Evolutionary conservation across 768 basidiomycete genomes (phyloP).

Genomic region (Trametopsis cervina): DNA sequence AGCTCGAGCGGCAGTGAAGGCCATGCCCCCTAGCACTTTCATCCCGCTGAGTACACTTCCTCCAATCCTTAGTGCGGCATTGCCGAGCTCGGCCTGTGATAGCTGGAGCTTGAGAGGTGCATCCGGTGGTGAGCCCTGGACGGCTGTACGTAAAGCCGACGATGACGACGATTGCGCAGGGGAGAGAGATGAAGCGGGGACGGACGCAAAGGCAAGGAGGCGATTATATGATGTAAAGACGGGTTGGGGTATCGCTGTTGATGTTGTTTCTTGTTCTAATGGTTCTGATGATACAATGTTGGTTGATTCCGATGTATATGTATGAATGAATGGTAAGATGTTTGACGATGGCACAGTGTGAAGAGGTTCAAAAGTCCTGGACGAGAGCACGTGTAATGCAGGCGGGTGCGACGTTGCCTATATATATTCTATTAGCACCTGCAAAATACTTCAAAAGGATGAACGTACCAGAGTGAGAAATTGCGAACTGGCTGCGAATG

Average conservation of each 20-base stretch:
- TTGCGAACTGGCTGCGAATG: conserved; percentile 38
- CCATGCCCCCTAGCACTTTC: conserved; percentile 56
- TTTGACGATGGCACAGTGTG: conserved; percentile 41
- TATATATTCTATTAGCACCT: neutral
- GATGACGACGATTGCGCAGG: conserved; percentile 12
- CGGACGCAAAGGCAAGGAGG: conserved; percentile 54
- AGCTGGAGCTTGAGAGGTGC: conserved; percentile 21
- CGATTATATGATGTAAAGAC: conserved; percentile 56
- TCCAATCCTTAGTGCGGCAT: conserved; percentile 51
- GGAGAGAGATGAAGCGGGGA: conserved; percentile 21
- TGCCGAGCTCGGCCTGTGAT: conserved; percentile 44
- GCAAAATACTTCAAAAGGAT: neutral
- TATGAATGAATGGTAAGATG: conserved; percentile 39
- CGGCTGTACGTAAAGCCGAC: conserved; percentile 11
- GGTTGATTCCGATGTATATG: conserved; percentile 14
- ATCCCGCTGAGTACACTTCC: conserved; percentile 58
- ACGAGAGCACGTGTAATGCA: conserved; percentile 49
- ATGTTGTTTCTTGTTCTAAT: conserved; percentile 16
- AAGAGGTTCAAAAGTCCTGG: conserved; percentile 44
- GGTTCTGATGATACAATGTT: conserved; percentile 32
- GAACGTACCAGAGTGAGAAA: conserved; percentile 54
- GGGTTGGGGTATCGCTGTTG: conserved; percentile 31
- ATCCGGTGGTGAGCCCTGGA: conserved; percentile 7
- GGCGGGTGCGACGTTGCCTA: conserved; percentile 55
- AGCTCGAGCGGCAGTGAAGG: conserved; percentile 38